Evolutionary conservation across 2,329 filamentous ascomycete species (phyloP), one percentile per base, ranked within the genome.

Genomic region (Trichophyton simii): DNA sequence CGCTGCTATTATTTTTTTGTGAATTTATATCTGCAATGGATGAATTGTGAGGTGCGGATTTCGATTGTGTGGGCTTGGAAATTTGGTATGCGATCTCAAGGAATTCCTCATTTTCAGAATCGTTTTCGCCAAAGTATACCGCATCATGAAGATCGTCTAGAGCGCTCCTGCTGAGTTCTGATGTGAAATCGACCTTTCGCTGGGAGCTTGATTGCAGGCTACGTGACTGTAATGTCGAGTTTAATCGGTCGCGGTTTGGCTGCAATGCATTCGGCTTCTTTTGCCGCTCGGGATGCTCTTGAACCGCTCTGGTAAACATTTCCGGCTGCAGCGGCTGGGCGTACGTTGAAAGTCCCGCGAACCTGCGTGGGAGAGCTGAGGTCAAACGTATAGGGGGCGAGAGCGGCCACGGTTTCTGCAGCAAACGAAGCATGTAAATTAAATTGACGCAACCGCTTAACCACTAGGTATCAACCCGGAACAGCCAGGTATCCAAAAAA

Each of bases 41-140:
- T 9, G 69, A 61, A 60, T 15, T 3, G 60, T 48, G n/a, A 58
- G 18, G 31, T 50, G 36, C 4, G 44, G 34, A 31, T 48, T 59
- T 9, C 36, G 41, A 68, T 68, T 22, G 68, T 70, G 60, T 69
- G 28, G 59, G 18, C n/a, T 36, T 34, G 13, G 52, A 55, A 52
- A 72, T 4, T 67, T 73, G 60, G 89, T 90, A 83, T 20, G 86
- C 81, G 67, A 96, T 91, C 70, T 92, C 88, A 68, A 90, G 89
- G 66, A 95, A 94, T 69, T 96, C 91, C 67, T 92, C 86, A 64
- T 91, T 88, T 63, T 85, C 83, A 20, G 57, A 60, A 18, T 62
- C 57, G 7, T 44, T 58, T 25, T 44, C 52, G 2, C 52, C 41
- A 65, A 91, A 88, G 63, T 81, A 83, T 8, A 87, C 81, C 3